Conservation (phyloP, 257 asterid species). For the Salvia miltiorrhiza region DNA sequence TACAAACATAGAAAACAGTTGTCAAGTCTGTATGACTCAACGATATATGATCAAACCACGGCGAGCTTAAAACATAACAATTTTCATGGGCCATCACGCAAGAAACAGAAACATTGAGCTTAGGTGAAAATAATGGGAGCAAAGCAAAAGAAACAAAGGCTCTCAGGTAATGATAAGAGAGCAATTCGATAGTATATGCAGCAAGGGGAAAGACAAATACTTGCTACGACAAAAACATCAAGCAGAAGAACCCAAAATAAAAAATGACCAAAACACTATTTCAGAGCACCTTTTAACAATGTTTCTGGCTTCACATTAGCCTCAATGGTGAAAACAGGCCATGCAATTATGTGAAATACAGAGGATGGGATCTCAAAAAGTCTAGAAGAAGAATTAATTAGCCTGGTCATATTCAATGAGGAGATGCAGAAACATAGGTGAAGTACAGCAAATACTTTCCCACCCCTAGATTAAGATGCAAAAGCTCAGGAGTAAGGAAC, state of each 20-base stretch:
- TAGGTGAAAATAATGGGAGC: too few species aligned
- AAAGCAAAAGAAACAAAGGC: too few species aligned
- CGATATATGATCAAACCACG: neutral
- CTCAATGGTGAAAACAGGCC: neutral
- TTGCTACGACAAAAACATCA: too few species aligned
- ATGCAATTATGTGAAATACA: neutral
- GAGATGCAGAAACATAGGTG: slow-evolving; percentile 1
- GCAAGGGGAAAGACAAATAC: too few species aligned
- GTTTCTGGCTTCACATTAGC: neutral
- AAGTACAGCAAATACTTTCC: slow-evolving; percentile 12
- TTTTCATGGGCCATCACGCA: too few species aligned
- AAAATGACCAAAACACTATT: neutral
- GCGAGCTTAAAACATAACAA: neutral
- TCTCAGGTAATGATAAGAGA: too few species aligned
- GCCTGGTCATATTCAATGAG: neutral
- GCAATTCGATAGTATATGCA: too few species aligned
- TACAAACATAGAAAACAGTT: neutral
- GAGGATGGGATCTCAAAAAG: neutral
- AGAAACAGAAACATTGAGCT: too few species aligned
- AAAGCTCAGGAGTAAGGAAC: slow-evolving; percentile 12
- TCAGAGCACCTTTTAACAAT: neutral
- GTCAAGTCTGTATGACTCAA: neutral
- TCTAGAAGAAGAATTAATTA: neutral
- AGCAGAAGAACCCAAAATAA: neutral
- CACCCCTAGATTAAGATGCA: slow-evolving; percentile 25